Evolutionary conservation across 768 basidiomycete species (phyloP).

Genomic region (Termitomyces sp.): DNA sequence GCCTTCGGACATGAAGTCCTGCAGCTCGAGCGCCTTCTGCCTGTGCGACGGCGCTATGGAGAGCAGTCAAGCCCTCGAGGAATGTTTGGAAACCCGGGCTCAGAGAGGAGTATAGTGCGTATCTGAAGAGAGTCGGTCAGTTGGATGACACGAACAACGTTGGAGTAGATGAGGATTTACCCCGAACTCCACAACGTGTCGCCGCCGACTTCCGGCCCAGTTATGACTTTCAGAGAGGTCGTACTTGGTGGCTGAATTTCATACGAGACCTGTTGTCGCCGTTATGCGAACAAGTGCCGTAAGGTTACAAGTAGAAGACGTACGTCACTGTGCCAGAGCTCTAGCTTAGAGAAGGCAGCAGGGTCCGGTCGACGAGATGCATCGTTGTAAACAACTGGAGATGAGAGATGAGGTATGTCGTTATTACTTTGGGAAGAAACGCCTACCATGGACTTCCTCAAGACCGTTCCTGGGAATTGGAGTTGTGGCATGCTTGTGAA

Average conservation of each 20-base stretch:
- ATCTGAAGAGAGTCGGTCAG: slow-evolving; percentile 33
- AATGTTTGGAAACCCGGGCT: slow-evolving; percentile 73
- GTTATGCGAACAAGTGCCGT: neutral
- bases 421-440: slow-evolving; percentile 1
- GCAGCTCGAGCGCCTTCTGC: slow-evolving; percentile 70
- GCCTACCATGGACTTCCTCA: slow-evolving; percentile 68
- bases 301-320: slow-evolving; percentile 3
- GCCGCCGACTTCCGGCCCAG: slow-evolving; percentile 66
- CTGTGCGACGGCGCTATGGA: slow-evolving; percentile 76
- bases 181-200: slow-evolving; percentile 83
- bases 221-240: slow-evolving; percentile 73
- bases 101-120: slow-evolving; percentile 79
- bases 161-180: slow-evolving; percentile 26
- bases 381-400: slow-evolving; percentile 67
- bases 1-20: slow-evolving; percentile 64
- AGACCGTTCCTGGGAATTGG: slow-evolving; percentile 70
- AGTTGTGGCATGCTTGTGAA: slow-evolving; percentile 83
- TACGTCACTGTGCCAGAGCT: slow-evolving; percentile 83
- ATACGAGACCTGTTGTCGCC: slow-evolving; percentile 48
- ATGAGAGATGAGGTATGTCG: neutral
- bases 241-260: slow-evolving; percentile 78
- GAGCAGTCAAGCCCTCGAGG: slow-evolving; percentile 65
- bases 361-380: slow-evolving; percentile 56
- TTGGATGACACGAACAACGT: neutral
- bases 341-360: slow-evolving; percentile 63